Base-by-base conservation (phyloP, 2,329 filamentous ascomycete genomes). In the Talaromyces sp. region DNA sequence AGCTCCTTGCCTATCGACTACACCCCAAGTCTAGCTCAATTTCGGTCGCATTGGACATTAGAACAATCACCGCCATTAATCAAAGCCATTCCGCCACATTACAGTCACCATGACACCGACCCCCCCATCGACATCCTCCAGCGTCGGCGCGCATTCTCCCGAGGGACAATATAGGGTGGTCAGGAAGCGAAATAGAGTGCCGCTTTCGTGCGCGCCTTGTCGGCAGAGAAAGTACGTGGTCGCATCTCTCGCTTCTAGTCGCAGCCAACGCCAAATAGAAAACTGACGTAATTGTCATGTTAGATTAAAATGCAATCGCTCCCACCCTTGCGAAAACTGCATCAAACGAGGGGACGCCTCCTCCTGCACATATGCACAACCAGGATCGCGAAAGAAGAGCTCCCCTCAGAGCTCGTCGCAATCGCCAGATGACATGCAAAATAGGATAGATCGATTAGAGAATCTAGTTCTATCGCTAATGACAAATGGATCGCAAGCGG, bases 371-470 rank as follows among this genome's bases (percentile, higher is more conserved):
- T 98, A 97, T 80, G 92, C 92, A 54, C 80, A 83, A 69, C 78
- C 81, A 37, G 81, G 77, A 60, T 83, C 87, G 58, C 85, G 91
- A 69, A 95, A 91, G 77, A 96, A 91, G 82, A 87, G 76, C 63
- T 69, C 70, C 8, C 69, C 77, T 71, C 85, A 88, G 76, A 84
- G 79, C 61, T 68, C 79, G 58, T 78, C 85, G 78, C 82, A 83
- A 62, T 82, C 84, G 69, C 92, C 93, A 57, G 93, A 96, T 83
- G 93, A 97, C 77, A 97, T 98, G 93, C 93, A 98, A 80, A 96
- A 96, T 73, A 90, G 95, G 75, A 98, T 98, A 79, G 93, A 98
- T 80, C 87, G 93, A 70, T 83, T 98, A 68, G 93, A 98, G 83
- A 90, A 91, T 69, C 81, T 98, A 75, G 93, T 98, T 65, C 79